Evolutionary conservation across 2,329 filamentous ascomycete genomes (phyloP).

Genomic region (Trichoderma pleuroti): DNA sequence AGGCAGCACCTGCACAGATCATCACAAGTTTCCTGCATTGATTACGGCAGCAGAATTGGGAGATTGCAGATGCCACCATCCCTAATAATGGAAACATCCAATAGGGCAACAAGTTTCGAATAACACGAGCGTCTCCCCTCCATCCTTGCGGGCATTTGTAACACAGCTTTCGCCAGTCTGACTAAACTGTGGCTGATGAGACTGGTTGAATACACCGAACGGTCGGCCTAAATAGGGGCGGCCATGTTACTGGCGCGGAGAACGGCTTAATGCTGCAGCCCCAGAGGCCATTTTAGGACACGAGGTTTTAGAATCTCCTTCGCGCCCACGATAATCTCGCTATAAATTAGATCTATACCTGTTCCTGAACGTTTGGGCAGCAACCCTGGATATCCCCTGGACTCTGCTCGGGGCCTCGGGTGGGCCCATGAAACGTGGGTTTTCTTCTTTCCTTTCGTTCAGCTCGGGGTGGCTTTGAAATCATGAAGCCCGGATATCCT

Average conservation of each 20-base stretch:
- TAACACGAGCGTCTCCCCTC: background rate
- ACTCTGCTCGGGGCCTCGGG: background rate
- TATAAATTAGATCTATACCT: conserved; percentile 16
- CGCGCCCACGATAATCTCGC: conserved; percentile 14
- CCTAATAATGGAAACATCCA: background rate
- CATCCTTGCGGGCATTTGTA: background rate
- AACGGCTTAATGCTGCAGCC: conserved; percentile 12
- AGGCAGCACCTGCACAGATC: background rate
- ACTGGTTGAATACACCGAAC: background rate
- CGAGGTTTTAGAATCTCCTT: conserved; percentile 26
- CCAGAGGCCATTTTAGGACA: conserved; percentile 32
- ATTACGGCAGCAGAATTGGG: background rate
- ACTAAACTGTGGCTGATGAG: conserved; percentile 4
- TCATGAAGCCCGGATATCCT: background rate
- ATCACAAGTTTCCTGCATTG: background rate
- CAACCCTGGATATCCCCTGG: background rate
- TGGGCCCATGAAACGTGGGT: conserved; percentile 17
- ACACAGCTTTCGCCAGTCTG: background rate
- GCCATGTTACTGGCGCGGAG: background rate
- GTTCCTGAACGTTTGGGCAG: conserved; percentile 5
- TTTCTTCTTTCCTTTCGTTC: background rate
- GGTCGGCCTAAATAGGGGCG: conserved; percentile 8
- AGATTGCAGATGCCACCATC: background rate
- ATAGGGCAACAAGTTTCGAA: conserved; percentile 4
- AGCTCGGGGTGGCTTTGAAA: background rate